These are phyloP conservation scores for Saccharum spontaneum DNA, from an alignment of 176 grass and related monocot genomes.

Conservation along the genomic window DNA sequence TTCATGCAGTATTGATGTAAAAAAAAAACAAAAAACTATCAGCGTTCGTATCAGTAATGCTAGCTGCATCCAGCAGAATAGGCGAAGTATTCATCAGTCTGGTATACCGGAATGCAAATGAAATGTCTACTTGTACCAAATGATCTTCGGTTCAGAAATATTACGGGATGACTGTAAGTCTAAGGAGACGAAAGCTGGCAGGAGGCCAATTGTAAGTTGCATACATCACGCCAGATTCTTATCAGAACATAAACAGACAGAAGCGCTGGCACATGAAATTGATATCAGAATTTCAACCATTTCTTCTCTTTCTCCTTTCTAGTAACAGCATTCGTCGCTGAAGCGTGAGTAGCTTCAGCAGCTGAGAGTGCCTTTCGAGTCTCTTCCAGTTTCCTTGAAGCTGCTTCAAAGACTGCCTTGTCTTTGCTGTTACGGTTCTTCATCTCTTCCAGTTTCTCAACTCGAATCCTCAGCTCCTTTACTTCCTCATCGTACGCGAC, in stretches of 20 bases:
- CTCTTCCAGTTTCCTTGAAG: constrained; percentile 67
- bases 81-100: neutral
- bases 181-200: neutral
- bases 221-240: neutral
- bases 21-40: neutral
- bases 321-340: constrained; percentile 51
- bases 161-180: neutral
- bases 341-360: constrained; percentile 68
- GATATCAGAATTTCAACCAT: constrained; percentile 87
- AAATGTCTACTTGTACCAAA: neutral
- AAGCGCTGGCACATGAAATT: neutral
- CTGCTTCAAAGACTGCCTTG: constrained; percentile 69
- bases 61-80: neutral
- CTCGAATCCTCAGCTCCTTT: constrained; percentile 58
- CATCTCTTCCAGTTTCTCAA: constrained; percentile 84
- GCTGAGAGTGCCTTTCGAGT: constrained; percentile 54
- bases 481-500: constrained; percentile 74
- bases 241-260: neutral
- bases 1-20: neutral
- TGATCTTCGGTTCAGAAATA: neutral
- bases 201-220: neutral
- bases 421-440: constrained; percentile 78
- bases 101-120: neutral
- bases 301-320: constrained; percentile 93
- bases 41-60: neutral